Base-by-base conservation (phyloP, 2,329 filamentous ascomycete genomes). In the Ilyonectria robusta region DNA sequence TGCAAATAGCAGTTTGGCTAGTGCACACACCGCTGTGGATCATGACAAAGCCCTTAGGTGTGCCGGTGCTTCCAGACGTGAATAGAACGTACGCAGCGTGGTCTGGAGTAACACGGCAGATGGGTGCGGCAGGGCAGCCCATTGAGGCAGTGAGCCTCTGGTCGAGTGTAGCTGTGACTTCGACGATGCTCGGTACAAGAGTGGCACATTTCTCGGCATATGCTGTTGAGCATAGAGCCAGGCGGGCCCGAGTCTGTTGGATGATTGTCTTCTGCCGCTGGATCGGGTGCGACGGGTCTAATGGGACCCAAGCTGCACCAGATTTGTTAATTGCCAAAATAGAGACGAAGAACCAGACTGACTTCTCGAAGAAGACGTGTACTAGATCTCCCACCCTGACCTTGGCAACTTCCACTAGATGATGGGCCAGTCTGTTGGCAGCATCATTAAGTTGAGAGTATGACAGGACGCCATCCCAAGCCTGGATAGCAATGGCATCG, bases 391-490 rank as follows among this genome's bases (percentile, higher is more conserved):
- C 44, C 1, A 23, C n/a, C 4, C 8, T 21, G 3, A 47, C n/a
- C 8, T 23, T 23, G 60, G 67, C 64, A 67, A 26, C 64, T 64
- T 40, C 11, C 6, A 59, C 10, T 4, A 75, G 55, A n/a, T 62
- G 23, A 15, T 19, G n/a, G 1, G 66, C 66, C 9, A 75, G 23
- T 6, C 11, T n/a, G 4, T 37, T 62, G 2, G 72, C 23, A 15
- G 63, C 26, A 3, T 17, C 11, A 8, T 70, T 59, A 9, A 75
- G 59, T 15, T 72, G 51, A 1, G 11, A 23, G 23, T 74, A 78
- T 1, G 74, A 75, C 2, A 76, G 56, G 1, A 71, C 26, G 5
- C 72, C 74, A 47, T 79, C 76, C 75, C 77, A 79, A 1, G 77
- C 70, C 15, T 48, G 59, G 2, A 78, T 56, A 0, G 76, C 77